Evolutionary conservation across 768 basidiomycete genomes (phyloP), one percentile per base, ranked within the genome.

Genomic region (Macrolepiota fuliginosa): DNA sequence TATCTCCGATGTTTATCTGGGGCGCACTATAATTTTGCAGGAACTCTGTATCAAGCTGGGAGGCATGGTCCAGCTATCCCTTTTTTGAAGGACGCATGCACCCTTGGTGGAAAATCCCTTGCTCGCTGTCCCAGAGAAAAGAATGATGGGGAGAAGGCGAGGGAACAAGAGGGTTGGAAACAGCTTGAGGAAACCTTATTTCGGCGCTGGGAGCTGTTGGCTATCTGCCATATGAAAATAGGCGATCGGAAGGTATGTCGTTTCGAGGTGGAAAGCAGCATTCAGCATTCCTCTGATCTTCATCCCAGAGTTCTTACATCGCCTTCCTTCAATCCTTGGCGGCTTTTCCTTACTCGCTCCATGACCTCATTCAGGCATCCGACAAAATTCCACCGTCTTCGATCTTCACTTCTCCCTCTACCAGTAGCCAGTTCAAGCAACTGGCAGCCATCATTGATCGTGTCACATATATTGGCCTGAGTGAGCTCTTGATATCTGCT

Each of bases 161-260:
- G 59, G 25, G 68, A 67, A 32, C 65, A 64, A 35, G 61, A 63
- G 63, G 83, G 77, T 39, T 90, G 88, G 87, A 75, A 59, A 47
- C 81, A 84, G 64, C 76, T 92, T 1, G 81, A 84, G 61, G 85
- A 87, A 35, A 86, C 89, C 63, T 66, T 94, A 27, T 83, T 81
- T 64, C 80, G 87, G 22, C 76, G 94, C 50, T 96, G 88, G 83
- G 93, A 97, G 73, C 71, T 96, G 32, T 76, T 96, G 25, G 94
- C 83, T 0, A 84, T 89, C 3, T 94, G 92, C 70, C 87, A 85
- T 68, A 80, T 83, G 29, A 94, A 91, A 71, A 86, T 86, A 27
- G 89, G 88, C 0, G 90, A 96, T 65, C 81, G 89, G 22, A 83
- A 83, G 81, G 94, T 92, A 49, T 32, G 79, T 71, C 15, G 42